These are phyloP conservation scores for Xylaria bambusicola DNA, from an alignment of 495 filamentous ascomycete species.

Conservation along the genomic window DNA sequence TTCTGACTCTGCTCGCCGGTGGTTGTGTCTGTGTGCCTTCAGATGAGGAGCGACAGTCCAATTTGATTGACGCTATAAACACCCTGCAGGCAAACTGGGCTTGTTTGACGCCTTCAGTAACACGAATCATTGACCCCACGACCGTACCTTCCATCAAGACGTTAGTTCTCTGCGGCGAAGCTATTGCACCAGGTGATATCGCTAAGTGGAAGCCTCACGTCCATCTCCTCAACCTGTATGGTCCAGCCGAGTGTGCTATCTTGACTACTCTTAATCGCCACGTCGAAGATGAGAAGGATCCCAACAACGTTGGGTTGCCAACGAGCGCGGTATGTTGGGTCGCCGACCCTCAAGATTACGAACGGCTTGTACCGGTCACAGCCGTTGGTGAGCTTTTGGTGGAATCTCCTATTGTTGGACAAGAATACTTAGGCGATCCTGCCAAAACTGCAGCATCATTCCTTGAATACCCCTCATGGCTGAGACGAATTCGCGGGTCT, in stretches of 20 bases:
- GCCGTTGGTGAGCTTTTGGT: conserved; percentile 54
- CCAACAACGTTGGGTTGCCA: conserved; percentile 49
- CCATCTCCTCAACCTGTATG: conserved; percentile 3
- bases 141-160: conserved; percentile 32
- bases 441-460: conserved; percentile 24
- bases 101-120: conserved; percentile 27
- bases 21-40: conserved; percentile 64
- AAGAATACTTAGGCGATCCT: conserved; percentile 44
- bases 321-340: conserved; percentile 48
- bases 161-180: conserved; percentile 32
- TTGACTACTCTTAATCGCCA: conserved; percentile 17
- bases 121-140: conserved; percentile 26
- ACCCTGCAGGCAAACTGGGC: conserved; percentile 26
- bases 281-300: conserved; percentile 28
- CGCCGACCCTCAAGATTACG: conserved; percentile 41
- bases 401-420: conserved; percentile 51
- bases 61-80: conserved; percentile 30
- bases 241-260: conserved; percentile 10
- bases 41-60: conserved; percentile 46
- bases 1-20: conserved; percentile 56
- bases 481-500: background rate
- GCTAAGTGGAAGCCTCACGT: background rate
- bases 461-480: conserved; percentile 2
- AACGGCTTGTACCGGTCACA: conserved; percentile 51
- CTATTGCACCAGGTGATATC: background rate